A percentile compares a stretch with the other conserved stretches of the same genome.
phyloP scores from a whole-genome alignment of 192 early-diverging fungal genomes.

The Dimargaris verticillata region DNA sequence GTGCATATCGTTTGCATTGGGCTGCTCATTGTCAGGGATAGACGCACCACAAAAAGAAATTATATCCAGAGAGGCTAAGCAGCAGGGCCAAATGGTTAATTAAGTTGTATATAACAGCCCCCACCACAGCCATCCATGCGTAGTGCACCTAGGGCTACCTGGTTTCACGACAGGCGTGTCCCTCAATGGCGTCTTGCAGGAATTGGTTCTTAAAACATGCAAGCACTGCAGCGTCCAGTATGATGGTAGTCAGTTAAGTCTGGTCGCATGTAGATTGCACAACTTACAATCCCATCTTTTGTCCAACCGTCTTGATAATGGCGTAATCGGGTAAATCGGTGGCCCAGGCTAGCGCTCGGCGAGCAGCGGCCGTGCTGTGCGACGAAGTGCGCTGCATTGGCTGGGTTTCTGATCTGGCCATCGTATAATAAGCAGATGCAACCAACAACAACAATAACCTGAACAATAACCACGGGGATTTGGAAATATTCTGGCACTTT shows the following conservation, averaged over 20 bases:
- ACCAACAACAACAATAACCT: not conserved
- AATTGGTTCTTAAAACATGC: not conserved
- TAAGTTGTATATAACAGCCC: no score
- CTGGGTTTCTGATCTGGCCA: not conserved
- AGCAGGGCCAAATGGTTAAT: no score
- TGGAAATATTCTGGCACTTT: not conserved
- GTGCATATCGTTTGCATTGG: slow-evolving; percentile 6
- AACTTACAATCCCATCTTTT: slow-evolving; percentile 7
- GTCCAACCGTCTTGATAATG: not conserved
- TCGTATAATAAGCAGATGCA: not conserved
- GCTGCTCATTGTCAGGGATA: not conserved
- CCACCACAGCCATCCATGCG: not conserved
- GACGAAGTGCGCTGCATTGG: not conserved
- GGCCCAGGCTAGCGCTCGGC: not conserved
- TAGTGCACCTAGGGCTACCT: not conserved
- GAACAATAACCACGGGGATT: not conserved
- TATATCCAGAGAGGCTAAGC: no score
- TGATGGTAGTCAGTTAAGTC: not conserved
- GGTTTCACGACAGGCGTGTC: not conserved
- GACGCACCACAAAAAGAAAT: no score
- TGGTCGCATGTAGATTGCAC: not conserved
- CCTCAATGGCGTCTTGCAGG: not conserved
- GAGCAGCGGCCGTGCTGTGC: not conserved
- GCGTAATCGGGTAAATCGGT: slow-evolving; percentile 5
- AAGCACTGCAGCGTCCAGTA: not conserved